Base-by-base conservation (phyloP, 441 rosid species). In the Pelargonium cotyledonis region DNA sequence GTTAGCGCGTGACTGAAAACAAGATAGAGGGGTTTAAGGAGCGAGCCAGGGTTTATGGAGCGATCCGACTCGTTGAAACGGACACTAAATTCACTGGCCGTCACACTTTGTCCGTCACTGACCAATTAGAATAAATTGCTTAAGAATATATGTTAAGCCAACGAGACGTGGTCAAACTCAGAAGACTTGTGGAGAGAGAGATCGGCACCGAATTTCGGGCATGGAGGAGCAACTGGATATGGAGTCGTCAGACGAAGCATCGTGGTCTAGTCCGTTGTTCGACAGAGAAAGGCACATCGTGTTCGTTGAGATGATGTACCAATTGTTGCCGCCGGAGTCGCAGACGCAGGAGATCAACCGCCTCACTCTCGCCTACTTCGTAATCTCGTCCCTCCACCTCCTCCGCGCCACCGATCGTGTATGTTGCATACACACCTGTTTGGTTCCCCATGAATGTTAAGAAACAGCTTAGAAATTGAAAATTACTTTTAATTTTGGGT, bases 291-390 rank as follows among this genome's bases (percentile, higher is more conserved):
- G 78, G 35, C 99, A 95, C 82, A 82, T 85, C 71, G 41, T 79
- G 53, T 95, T 55, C 82, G 66, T 90, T 68, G 69, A 79, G 86
- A 88, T 88, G 99, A 86, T 91, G 97, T 90, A 88, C 79, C 79
- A 83, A 73, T 43, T 88, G 84, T 72, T 95, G 65, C 96, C 97
- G 0, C 14, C 70, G 58, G 75, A 85, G 58, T 87, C 86, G 61
- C 96, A 95, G 79, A 73, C 87, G 0, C 99, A 91, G 79, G 99
- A 95, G 90, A 86, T 88, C 88, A 90, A 88, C 76, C 98, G 80
- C 64, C 84, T 95, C 68, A 92, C 97, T 6, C 93, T 95, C 57
- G 92, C 96, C 63, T 85, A 87, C 78, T 92, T 95, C 78, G 84
- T 77, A 61, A 81, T 95, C 84, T 95, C 96, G 23, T 94, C 95